A percentile compares a stretch with the other conserved stretches of the same genome.
These are phyloP conservation scores for Coemansia sp. DNA, from an alignment of 192 early-diverging fungal genomes.

Conservation along the genomic window DNA sequence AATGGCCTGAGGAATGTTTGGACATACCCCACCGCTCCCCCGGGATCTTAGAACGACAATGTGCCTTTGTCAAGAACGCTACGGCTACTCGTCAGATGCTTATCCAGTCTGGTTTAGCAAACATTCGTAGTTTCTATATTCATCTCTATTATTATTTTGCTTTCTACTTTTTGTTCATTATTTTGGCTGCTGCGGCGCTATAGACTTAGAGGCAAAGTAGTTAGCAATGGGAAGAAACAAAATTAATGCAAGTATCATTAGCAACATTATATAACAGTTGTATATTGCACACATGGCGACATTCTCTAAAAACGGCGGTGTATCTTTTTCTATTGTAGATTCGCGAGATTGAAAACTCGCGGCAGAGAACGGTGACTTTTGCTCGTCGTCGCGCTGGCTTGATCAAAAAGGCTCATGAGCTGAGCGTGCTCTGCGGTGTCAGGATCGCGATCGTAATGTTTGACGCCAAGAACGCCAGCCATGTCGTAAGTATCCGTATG, in stretches of 20 bases:
- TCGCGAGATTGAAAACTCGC: conserved; percentile 54
- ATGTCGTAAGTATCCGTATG: conserved; percentile 37
- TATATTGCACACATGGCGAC: not conserved
- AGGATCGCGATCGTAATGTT: conserved; percentile 56
- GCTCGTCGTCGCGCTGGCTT: conserved; percentile 54
- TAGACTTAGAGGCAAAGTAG: conserved; percentile 1
- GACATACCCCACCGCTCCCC: not conserved
- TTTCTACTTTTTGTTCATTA: not conserved
- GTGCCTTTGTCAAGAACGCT: not conserved
- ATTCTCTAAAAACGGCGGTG: conserved; percentile 8
- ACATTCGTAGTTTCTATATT: not conserved
- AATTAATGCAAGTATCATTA: conserved; percentile 45
- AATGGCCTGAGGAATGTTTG: not conserved
- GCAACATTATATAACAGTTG: not conserved
- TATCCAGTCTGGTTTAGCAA: not conserved
- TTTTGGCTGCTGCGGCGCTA: not conserved
- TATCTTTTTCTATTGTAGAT: conserved; percentile 29
- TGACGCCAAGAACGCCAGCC: conserved; percentile 57
- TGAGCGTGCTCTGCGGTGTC: conserved; percentile 56
- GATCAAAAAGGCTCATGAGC: conserved; percentile 60
- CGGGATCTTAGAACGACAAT: not conserved
- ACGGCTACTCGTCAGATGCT: not conserved
- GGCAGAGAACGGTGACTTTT: conserved; percentile 56
- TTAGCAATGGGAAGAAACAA: conserved; percentile 55
- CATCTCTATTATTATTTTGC: not conserved